Evolutionary conservation across 768 basidiomycete species (phyloP), one percentile per base, ranked within the genome.

Genomic region (Lentinus tigrinus): DNA sequence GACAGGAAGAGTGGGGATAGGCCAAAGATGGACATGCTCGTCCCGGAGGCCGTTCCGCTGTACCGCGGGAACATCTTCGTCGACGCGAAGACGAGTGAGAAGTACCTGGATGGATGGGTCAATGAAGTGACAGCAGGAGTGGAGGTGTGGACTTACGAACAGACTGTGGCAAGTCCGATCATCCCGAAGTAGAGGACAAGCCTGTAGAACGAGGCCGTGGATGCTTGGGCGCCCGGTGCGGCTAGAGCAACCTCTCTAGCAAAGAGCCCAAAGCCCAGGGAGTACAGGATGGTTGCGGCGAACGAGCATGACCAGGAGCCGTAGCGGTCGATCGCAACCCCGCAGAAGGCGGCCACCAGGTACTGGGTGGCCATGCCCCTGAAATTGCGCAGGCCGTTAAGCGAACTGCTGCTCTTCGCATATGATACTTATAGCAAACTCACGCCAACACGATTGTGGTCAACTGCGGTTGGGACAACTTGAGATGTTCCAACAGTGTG

Each of bases 331-430:
- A 89, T 76, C 2, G 86, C 68, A 60, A 83, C 85, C 46, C 91
- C 91, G 40, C 87, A 83, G 1, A 90, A 16, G 2, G 85, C 84
- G 19, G 87, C 82, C 57, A 90, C 77, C 3, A 89, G 89, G 69
- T 93, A 93, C 74, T 93, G 90, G 4, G 89, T 87, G 60, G 85
- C 81, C 81, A 93, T 85, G 2, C 88, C 91, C n/a, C 91, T 93
- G 51, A n/a, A n/a, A n/a, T n/a, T n/a, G n/a, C n/a, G 36, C 47
- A 16, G 58, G 13, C 23, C 21, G 13, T 9, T 47, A 11, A 43
- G 31, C 31, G 6, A 11, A 31, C 6, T 31, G 31, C 31, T 31
- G 7, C 31, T 31, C 31, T 6, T 52, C 31, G 36, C 19, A 28
- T 26, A 19, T 6, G 21, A 14, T 24, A 50, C 3, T 4, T 17